These are phyloP conservation scores for Claviceps citrina DNA, from an alignment of 2,329 filamentous ascomycete species.

Conservation along the genomic window DNA sequence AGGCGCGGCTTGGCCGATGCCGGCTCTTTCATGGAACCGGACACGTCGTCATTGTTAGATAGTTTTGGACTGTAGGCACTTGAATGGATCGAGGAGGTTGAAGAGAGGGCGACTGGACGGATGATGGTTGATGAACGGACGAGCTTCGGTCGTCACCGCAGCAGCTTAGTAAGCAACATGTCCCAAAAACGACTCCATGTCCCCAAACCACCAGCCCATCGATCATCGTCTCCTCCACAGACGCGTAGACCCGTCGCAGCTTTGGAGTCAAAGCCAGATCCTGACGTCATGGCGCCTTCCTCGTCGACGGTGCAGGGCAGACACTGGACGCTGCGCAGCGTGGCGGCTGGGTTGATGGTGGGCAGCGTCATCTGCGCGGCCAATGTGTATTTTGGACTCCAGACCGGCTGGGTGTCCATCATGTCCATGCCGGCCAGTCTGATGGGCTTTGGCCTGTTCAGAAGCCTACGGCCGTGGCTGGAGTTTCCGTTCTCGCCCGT, in stretches of 20 bases:
- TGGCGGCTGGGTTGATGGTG: slow-evolving; percentile 66
- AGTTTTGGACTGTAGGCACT: slow-evolving; percentile 66
- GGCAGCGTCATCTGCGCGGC: slow-evolving; percentile 88
- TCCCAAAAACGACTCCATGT: no score
- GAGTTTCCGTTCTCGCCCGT: slow-evolving; percentile 77
- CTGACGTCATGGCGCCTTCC: neutral
- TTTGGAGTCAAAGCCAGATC: no score
- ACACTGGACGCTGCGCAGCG: slow-evolving; percentile 73
- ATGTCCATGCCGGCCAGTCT: slow-evolving; percentile 96
- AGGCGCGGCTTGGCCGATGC: slow-evolving; percentile 44
- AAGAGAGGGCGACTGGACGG: no score
- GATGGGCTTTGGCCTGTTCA: slow-evolving; percentile 91
- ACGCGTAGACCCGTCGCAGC: no score
- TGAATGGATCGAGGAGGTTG: no score
- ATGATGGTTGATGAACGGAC: no score
- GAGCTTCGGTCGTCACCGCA: neutral
- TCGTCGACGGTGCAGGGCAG: slow-evolving; percentile 25
- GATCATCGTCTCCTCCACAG: no score
- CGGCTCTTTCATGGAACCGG: slow-evolving; percentile 85
- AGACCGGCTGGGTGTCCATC: slow-evolving; percentile 58
- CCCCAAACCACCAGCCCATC: neutral
- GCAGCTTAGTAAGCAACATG: no score
- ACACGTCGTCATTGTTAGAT: slow-evolving; percentile 73
- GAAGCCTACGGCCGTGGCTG: slow-evolving; percentile 55
- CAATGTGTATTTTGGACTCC: slow-evolving; percentile 97